phyloP scores from a whole-genome alignment of 139 green algal genomes.

The Ettlia oleoabundans region DNA sequence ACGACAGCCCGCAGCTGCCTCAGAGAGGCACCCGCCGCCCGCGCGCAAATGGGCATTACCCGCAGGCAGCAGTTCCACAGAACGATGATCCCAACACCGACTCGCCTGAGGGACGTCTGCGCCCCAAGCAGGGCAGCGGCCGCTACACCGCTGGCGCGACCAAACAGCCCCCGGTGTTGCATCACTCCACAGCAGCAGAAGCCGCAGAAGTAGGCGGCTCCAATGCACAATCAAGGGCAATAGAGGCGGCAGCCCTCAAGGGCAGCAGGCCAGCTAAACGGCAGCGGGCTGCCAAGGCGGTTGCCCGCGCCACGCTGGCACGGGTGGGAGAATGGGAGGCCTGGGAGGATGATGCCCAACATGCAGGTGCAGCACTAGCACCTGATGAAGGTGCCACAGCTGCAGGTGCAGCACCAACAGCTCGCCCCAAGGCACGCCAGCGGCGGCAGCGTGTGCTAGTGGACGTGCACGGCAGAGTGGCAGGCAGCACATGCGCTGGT shows the following conservation, averaged over 20 bases:
- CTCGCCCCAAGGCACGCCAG: not conserved
- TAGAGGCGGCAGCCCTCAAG: too few species aligned
- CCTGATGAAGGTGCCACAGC: not conserved
- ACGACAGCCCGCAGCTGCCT: too few species aligned
- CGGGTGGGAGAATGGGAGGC: not conserved
- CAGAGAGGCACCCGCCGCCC: too few species aligned
- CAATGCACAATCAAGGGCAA: too few species aligned
- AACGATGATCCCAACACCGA: slow-evolving; percentile 9
- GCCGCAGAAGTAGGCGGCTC: too few species aligned
- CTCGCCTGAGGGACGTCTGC: not conserved
- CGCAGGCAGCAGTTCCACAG: too few species aligned
- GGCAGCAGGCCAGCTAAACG: not conserved
- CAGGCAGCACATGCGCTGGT: not conserved
- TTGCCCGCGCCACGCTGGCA: not conserved
- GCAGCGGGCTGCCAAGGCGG: not conserved
- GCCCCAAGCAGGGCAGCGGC: not conserved
- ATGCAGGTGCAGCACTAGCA: not conserved
- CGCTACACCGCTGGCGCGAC: not conserved
- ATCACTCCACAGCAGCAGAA: too few species aligned
- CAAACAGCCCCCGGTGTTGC: too few species aligned
- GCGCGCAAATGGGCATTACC: too few species aligned
- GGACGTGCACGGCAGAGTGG: slow-evolving; percentile 8
- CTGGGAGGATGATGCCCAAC: not conserved
- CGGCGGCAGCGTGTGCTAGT: slow-evolving; percentile 24
- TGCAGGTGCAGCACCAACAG: not conserved